A percentile compares a stretch with the other conserved stretches of the same genome.
Conservation (phyloP, 495 filamentous ascomycete species). For the Bacidia rubella region DNA sequence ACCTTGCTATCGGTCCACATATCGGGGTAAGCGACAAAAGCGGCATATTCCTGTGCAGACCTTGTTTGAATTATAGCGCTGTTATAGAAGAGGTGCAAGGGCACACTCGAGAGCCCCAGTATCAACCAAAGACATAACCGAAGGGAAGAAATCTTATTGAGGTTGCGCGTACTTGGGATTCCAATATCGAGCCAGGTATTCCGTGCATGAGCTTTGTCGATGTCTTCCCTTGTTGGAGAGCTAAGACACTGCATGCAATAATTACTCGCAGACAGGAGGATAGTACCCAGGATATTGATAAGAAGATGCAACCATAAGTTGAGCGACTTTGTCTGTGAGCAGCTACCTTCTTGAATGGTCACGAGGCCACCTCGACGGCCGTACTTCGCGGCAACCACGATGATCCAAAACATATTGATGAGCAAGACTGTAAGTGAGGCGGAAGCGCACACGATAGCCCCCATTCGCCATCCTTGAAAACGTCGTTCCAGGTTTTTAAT, state of each 20-base stretch:
- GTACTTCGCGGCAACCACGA: background rate
- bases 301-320: constrained; percentile 23
- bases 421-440: constrained; percentile 5
- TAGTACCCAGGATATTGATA: constrained; percentile 28
- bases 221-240: constrained; percentile 23
- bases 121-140: constrained; percentile 4
- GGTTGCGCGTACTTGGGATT: constrained; percentile 10
- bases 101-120: constrained; percentile 3
- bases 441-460: constrained; percentile 4
- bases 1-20: background rate
- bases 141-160: background rate
- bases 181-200: constrained; percentile 21
- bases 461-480: constrained; percentile 16
- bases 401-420: constrained; percentile 10
- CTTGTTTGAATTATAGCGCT: constrained; percentile 18
- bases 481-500: background rate
- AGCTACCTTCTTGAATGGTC: constrained; percentile 16
- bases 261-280: constrained; percentile 29
- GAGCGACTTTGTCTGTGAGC: constrained; percentile 13
- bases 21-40: background rate
- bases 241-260: constrained; percentile 20
- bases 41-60: constrained; percentile 18
- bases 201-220: constrained; percentile 25
- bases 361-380: constrained; percentile 1
- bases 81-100: constrained; percentile 16